Conservation (phyloP, 2,329 filamentous ascomycete genomes). For the Ophidiomyces ophidiicola region DNA sequence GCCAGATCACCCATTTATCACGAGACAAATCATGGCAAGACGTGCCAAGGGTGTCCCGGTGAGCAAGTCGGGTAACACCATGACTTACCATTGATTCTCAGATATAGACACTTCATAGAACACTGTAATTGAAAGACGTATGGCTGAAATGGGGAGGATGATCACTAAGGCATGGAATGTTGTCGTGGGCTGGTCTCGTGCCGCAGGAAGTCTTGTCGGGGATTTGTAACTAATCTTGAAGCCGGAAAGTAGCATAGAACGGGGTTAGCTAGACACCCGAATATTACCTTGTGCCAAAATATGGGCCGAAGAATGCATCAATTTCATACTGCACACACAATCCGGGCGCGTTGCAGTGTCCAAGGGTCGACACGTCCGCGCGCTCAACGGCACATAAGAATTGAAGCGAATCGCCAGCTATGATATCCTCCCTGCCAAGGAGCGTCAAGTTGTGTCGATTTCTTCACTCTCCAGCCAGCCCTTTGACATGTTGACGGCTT, state of each 20-base stretch:
- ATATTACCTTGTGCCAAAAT: background rate
- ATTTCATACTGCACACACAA: background rate
- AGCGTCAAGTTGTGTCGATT: slow-evolving; percentile 18
- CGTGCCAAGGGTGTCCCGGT: background rate
- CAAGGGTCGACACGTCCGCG: no score
- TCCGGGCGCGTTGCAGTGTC: no score
- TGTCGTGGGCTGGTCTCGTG: slow-evolving; percentile 6
- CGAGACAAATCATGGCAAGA: slow-evolving; percentile 9
- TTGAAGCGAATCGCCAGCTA: slow-evolving; percentile 8
- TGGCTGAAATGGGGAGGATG: background rate
- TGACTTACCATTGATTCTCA: background rate
- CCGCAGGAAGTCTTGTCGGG: slow-evolving; percentile 6
- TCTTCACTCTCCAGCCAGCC: slow-evolving; percentile 46
- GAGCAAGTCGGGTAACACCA: background rate
- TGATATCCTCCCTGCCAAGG: slow-evolving; percentile 1
- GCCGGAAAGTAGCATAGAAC: background rate
- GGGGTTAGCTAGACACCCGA: background rate
- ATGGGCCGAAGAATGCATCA: background rate
- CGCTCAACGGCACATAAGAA: slow-evolving; percentile 7
- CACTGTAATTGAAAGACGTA: no score
- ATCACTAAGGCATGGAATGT: background rate
- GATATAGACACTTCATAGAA: background rate
- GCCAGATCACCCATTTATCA: slow-evolving; percentile 9
- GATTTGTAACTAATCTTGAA: background rate
- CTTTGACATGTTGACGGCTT: slow-evolving; percentile 66